Evolutionary conservation across 73 alveolate species (phyloP).

Genomic region (Symbiodinium natans): DNA sequence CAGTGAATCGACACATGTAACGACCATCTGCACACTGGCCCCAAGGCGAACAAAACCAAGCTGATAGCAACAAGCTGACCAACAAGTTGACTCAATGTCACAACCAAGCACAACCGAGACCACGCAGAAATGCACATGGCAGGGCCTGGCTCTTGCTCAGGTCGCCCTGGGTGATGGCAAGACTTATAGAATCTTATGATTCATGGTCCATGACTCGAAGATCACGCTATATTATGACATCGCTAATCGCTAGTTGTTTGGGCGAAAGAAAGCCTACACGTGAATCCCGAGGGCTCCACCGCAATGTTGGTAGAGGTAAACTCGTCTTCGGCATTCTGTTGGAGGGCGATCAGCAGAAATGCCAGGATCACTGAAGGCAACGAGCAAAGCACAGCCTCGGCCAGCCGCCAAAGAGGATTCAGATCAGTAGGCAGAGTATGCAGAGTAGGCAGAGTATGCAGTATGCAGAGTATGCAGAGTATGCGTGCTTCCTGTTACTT

Average conservation of each 20-base stretch:
- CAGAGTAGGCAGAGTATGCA: no score
- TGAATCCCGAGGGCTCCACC: background rate
- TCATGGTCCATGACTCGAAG: no score
- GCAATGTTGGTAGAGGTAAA: background rate
- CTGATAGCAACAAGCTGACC: background rate
- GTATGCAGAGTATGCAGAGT: no score
- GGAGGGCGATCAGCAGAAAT: slow-evolving; percentile 1
- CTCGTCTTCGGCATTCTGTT: slow-evolving; percentile 6
- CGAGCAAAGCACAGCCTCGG: slow-evolving; percentile 51
- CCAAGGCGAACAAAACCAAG: background rate
- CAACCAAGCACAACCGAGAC: no score
- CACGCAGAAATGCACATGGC: no score
- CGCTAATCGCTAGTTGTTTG: background rate
- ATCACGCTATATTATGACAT: background rate
- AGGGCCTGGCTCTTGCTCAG: slow-evolving; percentile 68
- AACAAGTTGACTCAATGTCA: background rate
- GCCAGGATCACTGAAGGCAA: slow-evolving; percentile 41
- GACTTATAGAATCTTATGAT: background rate
- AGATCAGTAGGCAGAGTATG: background rate
- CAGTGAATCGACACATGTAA: no score
- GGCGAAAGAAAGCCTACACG: background rate
- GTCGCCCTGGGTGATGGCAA: background rate
- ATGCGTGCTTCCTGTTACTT: no score
- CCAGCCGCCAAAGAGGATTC: no score
- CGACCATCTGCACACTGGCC: no score